Percentiles rank a stretch among this genome's conserved stretches.
These are phyloP conservation scores for Penicillium pulvis DNA, from an alignment of 495 filamentous ascomycete genomes.

Conservation along the genomic window DNA sequence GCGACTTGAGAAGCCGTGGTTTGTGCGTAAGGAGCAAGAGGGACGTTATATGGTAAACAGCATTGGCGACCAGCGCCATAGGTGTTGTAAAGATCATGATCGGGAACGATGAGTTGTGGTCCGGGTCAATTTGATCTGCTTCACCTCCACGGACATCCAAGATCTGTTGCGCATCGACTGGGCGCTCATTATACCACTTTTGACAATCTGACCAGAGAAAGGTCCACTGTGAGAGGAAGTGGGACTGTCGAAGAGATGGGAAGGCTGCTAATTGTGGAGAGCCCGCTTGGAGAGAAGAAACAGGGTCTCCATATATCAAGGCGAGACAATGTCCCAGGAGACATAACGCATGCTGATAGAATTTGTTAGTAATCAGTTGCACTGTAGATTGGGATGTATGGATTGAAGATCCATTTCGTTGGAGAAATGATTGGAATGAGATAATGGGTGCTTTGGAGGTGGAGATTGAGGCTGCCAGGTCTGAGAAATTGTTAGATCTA, in stretches of 20 bases:
- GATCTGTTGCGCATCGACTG: slow-evolving; percentile 3
- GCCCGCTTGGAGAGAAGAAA: slow-evolving; percentile 9
- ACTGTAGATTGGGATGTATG: slow-evolving; percentile 1
- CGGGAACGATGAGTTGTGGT: slow-evolving; percentile 28
- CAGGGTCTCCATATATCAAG: slow-evolving; percentile 22
- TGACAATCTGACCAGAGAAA: slow-evolving; percentile 32
- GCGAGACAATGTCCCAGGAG: slow-evolving; percentile 25
- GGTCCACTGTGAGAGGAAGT: slow-evolving; percentile 31
- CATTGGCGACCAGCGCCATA: slow-evolving; percentile 34
- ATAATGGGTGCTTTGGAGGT: slow-evolving; percentile 17
- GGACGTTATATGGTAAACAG: slow-evolving; percentile 28
- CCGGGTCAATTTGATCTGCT: slow-evolving; percentile 31
- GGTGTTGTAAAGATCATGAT: slow-evolving; percentile 34
- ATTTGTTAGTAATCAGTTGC: slow-evolving; percentile 14
- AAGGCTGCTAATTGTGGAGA: slow-evolving; percentile 21
- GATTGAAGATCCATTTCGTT: slow-evolving; percentile 24
- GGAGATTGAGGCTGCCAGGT: slow-evolving; percentile 24
- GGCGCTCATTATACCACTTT: slow-evolving; percentile 34
- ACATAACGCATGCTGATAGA: slow-evolving; percentile 25
- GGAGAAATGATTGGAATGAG: slow-evolving; percentile 26
- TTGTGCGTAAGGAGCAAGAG: slow-evolving; percentile 27
- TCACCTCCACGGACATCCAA: slow-evolving; percentile 7
- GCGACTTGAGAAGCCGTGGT: slow-evolving; percentile 28
- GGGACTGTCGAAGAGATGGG: slow-evolving; percentile 27
- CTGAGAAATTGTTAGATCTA: slow-evolving; percentile 3